Evolutionary conservation across 2,329 filamentous ascomycete genomes (phyloP), one percentile per base, ranked within the genome.

Genomic region (Fusarium sp.): DNA sequence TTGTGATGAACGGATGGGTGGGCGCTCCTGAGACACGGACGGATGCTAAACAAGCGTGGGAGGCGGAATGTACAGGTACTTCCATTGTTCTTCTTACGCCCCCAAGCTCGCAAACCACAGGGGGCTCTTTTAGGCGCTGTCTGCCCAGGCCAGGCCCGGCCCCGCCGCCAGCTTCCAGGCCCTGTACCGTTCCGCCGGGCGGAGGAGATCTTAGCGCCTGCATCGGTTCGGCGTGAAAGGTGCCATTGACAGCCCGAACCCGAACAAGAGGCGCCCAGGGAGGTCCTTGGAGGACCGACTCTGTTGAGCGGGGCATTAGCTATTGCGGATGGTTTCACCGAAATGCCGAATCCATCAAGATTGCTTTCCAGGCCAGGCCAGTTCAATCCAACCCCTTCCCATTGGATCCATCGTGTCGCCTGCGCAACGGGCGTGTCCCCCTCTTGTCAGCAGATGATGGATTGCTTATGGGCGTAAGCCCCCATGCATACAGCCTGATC

Each of bases 1-100:
- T 73, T 73, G 68, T 74, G 71, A 73, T 72, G 64, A 71, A 73
- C 60, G 58, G 63, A 50, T 68, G 63, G 62, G 59, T 71, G 58
- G 71, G 68, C 50, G 66, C 61, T 74, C 71, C 69, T 74, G 71
- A 74, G 71, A 74, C 68, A 61, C 14, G 43, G 32, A 47, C 32
- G 35, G 14, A 25, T 38, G 47, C 47, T 52, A 52, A 52, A 52
- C 25, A 30, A 32, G 47, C 47, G 25, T 50, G 45, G 45, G 45
- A 50, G 22, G 14, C 15, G 6, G 30, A 10, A 68, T 57, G 71
- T 74, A 74, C 30, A 32, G 17, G 57, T 74, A 74, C 30, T 32
- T 32, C 30, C 71, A 11, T 1, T 30, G 27, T 30, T 17, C 47
- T 11, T 35, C 27, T 40, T 30, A 68, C 71, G n/a, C 58, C 58